Conservation (phyloP, 805 yeast genomes). For the Clavispora carvajalis region DNA sequence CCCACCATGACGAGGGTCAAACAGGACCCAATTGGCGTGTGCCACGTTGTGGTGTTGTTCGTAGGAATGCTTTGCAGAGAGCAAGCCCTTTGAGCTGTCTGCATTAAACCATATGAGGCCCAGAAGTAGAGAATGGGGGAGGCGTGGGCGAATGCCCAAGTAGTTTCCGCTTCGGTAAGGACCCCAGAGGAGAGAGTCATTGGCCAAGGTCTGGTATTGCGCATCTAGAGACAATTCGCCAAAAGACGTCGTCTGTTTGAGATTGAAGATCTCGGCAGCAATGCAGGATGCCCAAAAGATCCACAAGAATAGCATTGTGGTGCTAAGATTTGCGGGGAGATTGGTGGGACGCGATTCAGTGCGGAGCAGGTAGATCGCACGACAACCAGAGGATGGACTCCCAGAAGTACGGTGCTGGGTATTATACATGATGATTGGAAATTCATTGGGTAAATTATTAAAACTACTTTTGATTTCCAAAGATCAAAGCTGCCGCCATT, state of each 20-base stretch:
- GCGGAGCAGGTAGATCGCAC: too few relatives aligned
- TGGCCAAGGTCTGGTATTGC: conserved; percentile 13
- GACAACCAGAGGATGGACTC: too few relatives aligned
- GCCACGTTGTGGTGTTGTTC: conserved; percentile 66
- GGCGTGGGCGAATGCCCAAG: conserved; percentile 77
- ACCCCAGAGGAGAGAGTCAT: conserved; percentile 61
- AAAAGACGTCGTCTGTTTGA: conserved; percentile 1
- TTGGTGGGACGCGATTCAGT: too few relatives aligned
- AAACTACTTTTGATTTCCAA: too few relatives aligned
- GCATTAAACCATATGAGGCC: conserved; percentile 89
- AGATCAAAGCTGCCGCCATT: too few relatives aligned
- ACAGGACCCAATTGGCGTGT: conserved; percentile 79
- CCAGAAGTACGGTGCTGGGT: too few relatives aligned
- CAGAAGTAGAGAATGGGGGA: conserved; percentile 67
- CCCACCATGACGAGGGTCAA: conserved; percentile 88
- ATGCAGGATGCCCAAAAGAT: background rate
- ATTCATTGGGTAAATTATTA: too few relatives aligned
- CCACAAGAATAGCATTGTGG: background rate
- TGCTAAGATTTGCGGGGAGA: background rate
- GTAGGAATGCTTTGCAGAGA: conserved; percentile 64
- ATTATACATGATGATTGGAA: too few relatives aligned
- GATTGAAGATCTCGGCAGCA: background rate
- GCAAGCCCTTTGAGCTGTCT: conserved; percentile 49
- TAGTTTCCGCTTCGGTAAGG: conserved; percentile 87
- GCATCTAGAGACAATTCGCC: conserved; percentile 4